Conservation (phyloP, 2,329 filamentous ascomycete genomes). For the Talaromyces islandicus region DNA sequence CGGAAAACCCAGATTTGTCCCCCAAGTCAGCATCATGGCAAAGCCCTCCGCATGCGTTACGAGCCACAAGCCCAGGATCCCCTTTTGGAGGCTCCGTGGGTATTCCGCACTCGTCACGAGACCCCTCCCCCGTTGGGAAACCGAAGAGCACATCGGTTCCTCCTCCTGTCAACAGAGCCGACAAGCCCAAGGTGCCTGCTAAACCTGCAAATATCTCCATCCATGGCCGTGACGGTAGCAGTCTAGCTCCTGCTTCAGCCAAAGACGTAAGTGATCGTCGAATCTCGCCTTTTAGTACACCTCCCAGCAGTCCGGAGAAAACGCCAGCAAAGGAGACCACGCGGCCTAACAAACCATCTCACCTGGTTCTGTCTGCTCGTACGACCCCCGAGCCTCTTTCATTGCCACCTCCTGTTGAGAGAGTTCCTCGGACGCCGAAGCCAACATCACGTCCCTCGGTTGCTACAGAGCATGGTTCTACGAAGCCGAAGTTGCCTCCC, state of each 20-base stretch:
- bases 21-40: constrained; percentile 16
- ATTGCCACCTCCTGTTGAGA: constrained; percentile 24
- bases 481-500: constrained; percentile 9
- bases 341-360: constrained; percentile 1
- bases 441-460: constrained; percentile 16
- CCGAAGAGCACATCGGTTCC: constrained; percentile 46
- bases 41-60: constrained; percentile 11
- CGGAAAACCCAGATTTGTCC: constrained; percentile 20
- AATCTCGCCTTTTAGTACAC: constrained; percentile 79
- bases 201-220: constrained; percentile 34
- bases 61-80: constrained; percentile 26
- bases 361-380: constrained; percentile 16
- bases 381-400: constrained; percentile 21
- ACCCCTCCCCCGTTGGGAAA: constrained; percentile 22
- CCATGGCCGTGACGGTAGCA: constrained; percentile 21
- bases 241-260: constrained; percentile 20
- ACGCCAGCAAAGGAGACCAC: constrained; percentile 29
- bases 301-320: constrained; percentile 66
- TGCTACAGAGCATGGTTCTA: constrained; percentile 23
- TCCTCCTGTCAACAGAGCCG: constrained; percentile 72
- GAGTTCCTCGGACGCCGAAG: constrained; percentile 15
- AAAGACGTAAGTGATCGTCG: constrained; percentile 35
- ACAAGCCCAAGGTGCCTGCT: constrained; percentile 63
- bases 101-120: constrained; percentile 3
- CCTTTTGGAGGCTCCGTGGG: constrained; percentile 9